Evolutionary conservation across 768 basidiomycete genomes (phyloP).

Genomic region (Hygrophoropsis aurantiaca): DNA sequence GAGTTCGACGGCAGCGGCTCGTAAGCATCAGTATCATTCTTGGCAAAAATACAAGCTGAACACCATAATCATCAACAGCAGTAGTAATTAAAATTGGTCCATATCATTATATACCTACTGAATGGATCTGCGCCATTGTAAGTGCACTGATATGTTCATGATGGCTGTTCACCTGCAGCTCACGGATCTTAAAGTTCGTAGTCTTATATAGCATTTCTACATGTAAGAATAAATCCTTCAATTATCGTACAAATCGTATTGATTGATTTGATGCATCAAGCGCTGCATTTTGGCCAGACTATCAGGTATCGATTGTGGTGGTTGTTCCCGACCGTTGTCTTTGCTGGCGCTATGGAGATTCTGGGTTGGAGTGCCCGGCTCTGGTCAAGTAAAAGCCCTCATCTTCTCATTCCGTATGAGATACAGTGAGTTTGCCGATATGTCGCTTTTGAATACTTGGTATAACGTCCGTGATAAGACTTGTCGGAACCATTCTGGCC

Average conservation of each 20-base stretch:
- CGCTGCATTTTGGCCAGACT: slow-evolving; percentile 46
- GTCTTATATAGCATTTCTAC: slow-evolving; percentile 41
- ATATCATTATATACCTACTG: slow-evolving; percentile 43
- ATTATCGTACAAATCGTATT: too few relatives aligned
- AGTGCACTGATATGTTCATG: neutral
- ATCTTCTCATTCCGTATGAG: slow-evolving; percentile 32
- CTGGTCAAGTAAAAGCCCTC: slow-evolving; percentile 41
- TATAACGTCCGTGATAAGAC: slow-evolving; percentile 13
- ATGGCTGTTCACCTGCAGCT: neutral
- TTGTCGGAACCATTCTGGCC: slow-evolving; percentile 46
- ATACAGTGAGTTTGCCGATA: slow-evolving; percentile 38
- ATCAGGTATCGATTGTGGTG: slow-evolving; percentile 48
- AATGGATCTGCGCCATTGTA: slow-evolving; percentile 32
- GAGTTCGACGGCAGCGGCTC: too few relatives aligned
- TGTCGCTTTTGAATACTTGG: too few relatives aligned
- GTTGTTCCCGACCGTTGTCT: slow-evolving; percentile 46
- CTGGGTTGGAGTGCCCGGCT: slow-evolving; percentile 56
- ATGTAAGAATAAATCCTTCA: slow-evolving; percentile 22
- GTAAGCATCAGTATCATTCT: too few relatives aligned
- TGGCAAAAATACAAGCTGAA: too few relatives aligned
- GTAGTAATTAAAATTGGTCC: slow-evolving; percentile 3
- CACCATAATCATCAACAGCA: too few relatives aligned
- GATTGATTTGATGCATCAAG: slow-evolving; percentile 24
- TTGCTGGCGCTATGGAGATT: slow-evolving; percentile 50
- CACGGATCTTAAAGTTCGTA: slow-evolving; percentile 27